These are phyloP conservation scores for Leccinum boreale DNA, from an alignment of 768 basidiomycete genomes.

Conservation along the genomic window DNA sequence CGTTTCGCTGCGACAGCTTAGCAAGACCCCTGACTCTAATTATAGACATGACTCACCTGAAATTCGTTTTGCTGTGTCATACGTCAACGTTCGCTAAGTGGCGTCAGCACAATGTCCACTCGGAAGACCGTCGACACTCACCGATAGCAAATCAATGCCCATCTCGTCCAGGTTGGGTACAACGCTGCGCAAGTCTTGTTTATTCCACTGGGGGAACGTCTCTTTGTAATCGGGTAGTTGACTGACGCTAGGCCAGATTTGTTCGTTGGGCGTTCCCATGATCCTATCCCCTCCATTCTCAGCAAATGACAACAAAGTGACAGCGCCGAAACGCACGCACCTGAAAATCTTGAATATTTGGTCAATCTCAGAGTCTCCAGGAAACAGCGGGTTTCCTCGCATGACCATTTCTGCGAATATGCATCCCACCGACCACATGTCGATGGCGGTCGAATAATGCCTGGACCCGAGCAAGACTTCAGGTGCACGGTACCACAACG, in stretches of 20 bases:
- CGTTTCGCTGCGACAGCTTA: slow-evolving; percentile 48
- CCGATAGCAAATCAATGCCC: slow-evolving; percentile 81
- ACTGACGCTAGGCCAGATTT: slow-evolving; percentile 87
- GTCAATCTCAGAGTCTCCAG: slow-evolving; percentile 99
- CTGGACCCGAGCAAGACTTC: slow-evolving; percentile 94
- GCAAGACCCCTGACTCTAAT: not conserved
- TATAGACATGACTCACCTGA: slow-evolving; percentile 56
- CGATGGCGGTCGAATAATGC: slow-evolving; percentile 96
- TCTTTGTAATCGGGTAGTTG: slow-evolving; percentile 92
- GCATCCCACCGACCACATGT: slow-evolving; percentile 99
- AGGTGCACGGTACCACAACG: slow-evolving; percentile 98
- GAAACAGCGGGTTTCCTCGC: slow-evolving; percentile 88
- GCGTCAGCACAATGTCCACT: not conserved
- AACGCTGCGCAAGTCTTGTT: slow-evolving; percentile 62
- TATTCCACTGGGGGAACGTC: slow-evolving; percentile 93
- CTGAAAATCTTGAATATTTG: slow-evolving; percentile 99
- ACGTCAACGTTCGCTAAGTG: slow-evolving; percentile 63
- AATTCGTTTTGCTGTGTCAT: slow-evolving; percentile 89
- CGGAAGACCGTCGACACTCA: slow-evolving; percentile 25
- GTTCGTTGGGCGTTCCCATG: slow-evolving; percentile 91
- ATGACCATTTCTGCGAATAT: slow-evolving; percentile 99
- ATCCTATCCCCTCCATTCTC: slow-evolving; percentile 49
- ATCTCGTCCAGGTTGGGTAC: slow-evolving; percentile 71
- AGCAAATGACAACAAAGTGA: not conserved
- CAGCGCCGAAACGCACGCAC: slow-evolving; percentile 37